Evolutionary conservation across 2,329 filamentous ascomycete genomes (phyloP).

Genomic region (Biscogniauxia mediterranea): DNA sequence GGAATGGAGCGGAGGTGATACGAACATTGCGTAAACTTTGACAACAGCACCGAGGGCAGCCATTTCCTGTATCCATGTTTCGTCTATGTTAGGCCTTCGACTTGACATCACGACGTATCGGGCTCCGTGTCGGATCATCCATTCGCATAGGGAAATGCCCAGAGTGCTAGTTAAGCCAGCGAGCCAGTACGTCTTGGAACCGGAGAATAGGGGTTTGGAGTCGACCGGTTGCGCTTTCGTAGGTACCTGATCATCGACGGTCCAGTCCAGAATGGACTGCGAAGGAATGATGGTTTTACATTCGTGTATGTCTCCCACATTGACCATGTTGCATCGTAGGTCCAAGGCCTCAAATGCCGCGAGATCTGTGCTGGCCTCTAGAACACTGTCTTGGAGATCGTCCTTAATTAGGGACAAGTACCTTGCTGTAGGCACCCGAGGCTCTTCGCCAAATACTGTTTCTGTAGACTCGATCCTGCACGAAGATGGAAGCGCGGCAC

Average conservation of each 20-base stretch:
- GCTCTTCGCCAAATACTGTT: not conserved
- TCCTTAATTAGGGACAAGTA: not conserved
- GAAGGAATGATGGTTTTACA: not conserved
- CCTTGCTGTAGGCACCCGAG: not conserved
- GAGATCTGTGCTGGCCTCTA: not conserved
- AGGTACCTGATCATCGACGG: not conserved
- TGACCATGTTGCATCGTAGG: not conserved
- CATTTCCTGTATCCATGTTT: constrained; percentile 24
- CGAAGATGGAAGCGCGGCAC: not conserved
- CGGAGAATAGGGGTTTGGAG: not conserved
- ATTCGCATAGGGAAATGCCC: constrained; percentile 34
- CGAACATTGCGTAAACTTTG: not conserved
- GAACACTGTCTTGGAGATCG: not conserved
- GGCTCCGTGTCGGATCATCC: constrained; percentile 33
- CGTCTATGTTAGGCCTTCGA: constrained; percentile 35
- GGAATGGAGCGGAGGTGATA: not conserved
- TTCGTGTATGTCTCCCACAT: not conserved
- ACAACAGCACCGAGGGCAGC: constrained; percentile 11
- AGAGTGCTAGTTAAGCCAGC: constrained; percentile 1
- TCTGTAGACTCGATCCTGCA: not conserved
- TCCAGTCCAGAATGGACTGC: not conserved
- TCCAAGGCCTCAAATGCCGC: not conserved
- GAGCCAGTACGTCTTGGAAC: constrained; percentile 1
- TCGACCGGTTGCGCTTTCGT: not conserved
- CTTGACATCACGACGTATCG: constrained; percentile 10